Evolutionary conservation across 2,329 filamentous ascomycete genomes (phyloP).

Genomic region (Ploettnerulaceae sp.): DNA sequence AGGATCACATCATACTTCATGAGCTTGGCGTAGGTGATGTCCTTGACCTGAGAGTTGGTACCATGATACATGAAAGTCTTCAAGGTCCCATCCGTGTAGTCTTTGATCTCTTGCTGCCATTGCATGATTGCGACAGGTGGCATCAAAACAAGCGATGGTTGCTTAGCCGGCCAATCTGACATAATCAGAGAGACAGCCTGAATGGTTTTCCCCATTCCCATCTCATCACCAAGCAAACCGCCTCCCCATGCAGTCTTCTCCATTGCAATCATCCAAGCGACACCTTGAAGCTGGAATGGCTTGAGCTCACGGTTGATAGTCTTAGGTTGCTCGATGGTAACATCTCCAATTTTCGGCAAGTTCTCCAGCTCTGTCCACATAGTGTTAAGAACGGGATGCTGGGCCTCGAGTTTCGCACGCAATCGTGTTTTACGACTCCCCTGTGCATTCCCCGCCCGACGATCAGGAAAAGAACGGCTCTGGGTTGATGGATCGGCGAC

Average conservation of each 20-base stretch:
- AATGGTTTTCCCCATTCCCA: slow-evolving; percentile 98
- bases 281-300: slow-evolving; percentile 86
- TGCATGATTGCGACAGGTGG: slow-evolving; percentile 94
- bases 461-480: neutral
- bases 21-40: slow-evolving; percentile 67
- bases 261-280: slow-evolving; percentile 92
- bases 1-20: slow-evolving; percentile 88
- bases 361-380: slow-evolving; percentile 81
- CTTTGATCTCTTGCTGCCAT: slow-evolving; percentile 78
- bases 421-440: neutral
- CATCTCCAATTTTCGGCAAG: slow-evolving; percentile 59
- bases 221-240: slow-evolving; percentile 90
- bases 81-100: slow-evolving; percentile 80
- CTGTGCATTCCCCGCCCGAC: too few species aligned
- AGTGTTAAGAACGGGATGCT: slow-evolving; percentile 72
- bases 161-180: slow-evolving; percentile 85
- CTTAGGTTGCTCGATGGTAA: slow-evolving; percentile 64
- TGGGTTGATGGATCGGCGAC: neutral
- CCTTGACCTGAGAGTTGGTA: slow-evolving; percentile 78
- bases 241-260: slow-evolving; percentile 82
- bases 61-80: slow-evolving; percentile 90
- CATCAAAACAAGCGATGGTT: slow-evolving; percentile 81
- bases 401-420: slow-evolving; percentile 62
- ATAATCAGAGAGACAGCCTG: slow-evolving; percentile 97
- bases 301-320: slow-evolving; percentile 82